Evolutionary conservation across 2,329 filamentous ascomycete species (phyloP).

Genomic region (Aspergillus sp.): DNA sequence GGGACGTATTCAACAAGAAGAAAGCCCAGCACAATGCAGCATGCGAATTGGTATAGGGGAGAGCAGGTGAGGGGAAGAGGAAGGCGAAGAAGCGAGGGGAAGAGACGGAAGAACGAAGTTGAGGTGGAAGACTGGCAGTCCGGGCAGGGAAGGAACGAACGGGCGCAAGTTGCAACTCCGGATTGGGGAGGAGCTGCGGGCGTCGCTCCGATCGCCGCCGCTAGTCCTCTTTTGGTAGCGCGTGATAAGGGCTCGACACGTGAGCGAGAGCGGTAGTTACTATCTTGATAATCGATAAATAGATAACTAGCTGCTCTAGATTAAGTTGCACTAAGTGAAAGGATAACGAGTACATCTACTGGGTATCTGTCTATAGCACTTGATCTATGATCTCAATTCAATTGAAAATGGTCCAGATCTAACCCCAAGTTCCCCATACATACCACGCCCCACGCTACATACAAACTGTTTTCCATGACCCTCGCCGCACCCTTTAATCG

Average conservation of each 20-base stretch:
- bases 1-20: not conserved
- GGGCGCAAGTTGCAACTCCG: slow-evolving; percentile 18
- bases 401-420: too few species aligned
- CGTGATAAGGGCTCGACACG: slow-evolving; percentile 27
- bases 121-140: not conserved
- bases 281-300: not conserved
- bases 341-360: too few species aligned
- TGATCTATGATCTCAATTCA: too few species aligned
- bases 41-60: not conserved
- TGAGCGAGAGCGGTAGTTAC: slow-evolving; percentile 16
- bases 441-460: too few species aligned
- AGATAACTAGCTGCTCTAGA: too few species aligned
- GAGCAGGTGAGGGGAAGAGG: not conserved
- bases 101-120: not conserved
- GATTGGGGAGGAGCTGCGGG: slow-evolving; percentile 24
- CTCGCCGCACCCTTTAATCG: slow-evolving; percentile 24
- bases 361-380: too few species aligned
- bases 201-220: slow-evolving; percentile 21
- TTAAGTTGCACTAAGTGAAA: too few species aligned
- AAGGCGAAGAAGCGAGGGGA: slow-evolving; percentile 2
- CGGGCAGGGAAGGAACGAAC: slow-evolving; percentile 2
- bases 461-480: too few species aligned
- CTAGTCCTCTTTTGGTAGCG: slow-evolving; percentile 21
- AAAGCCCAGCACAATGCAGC: not conserved
- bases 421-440: too few species aligned